A percentile compares a stretch with the other conserved stretches of the same genome.
Conservation (phyloP, 148 eudicot species). For the Drosera capensis region DNA sequence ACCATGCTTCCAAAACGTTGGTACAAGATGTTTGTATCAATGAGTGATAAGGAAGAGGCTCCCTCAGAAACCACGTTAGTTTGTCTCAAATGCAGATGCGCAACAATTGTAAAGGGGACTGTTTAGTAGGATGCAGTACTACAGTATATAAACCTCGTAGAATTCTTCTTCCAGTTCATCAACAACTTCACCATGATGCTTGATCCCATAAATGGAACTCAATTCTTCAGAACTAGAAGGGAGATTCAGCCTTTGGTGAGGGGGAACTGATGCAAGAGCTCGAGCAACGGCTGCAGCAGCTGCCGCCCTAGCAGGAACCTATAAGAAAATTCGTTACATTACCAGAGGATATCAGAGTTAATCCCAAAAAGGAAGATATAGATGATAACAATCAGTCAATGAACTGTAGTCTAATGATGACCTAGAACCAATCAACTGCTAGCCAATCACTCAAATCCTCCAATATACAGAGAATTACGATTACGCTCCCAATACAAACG, state of each 20-base stretch:
- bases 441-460: too few species aligned
- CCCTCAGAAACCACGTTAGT: too few species aligned
- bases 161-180: conserved; percentile 83
- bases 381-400: not conserved
- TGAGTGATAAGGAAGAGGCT: too few species aligned
- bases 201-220: conserved; percentile 77
- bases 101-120: too few species aligned
- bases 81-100: too few species aligned
- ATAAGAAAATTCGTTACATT: conserved; percentile 2
- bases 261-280: conserved; percentile 81
- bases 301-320: conserved; percentile 97
- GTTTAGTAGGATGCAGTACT: too few species aligned
- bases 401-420: too few species aligned
- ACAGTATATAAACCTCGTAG: conserved; percentile 86
- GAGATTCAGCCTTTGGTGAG: conserved; percentile 70
- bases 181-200: conserved; percentile 33
- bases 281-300: conserved; percentile 99
- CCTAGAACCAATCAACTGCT: too few species aligned
- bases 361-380: not conserved
- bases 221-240: conserved; percentile 78
- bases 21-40: too few species aligned
- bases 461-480: too few species aligned
- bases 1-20: too few species aligned
- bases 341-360: not conserved
- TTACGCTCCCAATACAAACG: too few species aligned